Evolutionary conservation across 2,329 filamentous ascomycete species (phyloP), one percentile per base, ranked within the genome.

Genomic region (Rhexocercosporidium sp.): DNA sequence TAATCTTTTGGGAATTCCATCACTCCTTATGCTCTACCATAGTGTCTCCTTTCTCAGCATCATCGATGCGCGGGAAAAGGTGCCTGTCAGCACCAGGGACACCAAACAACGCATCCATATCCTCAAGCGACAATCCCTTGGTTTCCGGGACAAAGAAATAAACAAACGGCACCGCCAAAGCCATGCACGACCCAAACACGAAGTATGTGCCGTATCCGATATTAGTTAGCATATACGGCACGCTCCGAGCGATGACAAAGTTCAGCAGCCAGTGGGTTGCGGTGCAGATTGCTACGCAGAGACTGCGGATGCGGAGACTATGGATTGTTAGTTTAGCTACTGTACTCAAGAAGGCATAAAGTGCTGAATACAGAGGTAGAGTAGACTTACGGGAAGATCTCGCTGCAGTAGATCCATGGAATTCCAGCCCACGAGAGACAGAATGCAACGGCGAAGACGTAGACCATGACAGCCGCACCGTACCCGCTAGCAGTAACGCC

Each of bases 321-420:
- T 4, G 29, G 29, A 9, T 9, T 31, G 29, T 4, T 4, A 31
- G 9, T 31, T 31, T 4, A 31, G 29, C n/a, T n/a, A n/a, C n/a
- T n/a, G n/a, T n/a, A n/a, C n/a, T n/a, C n/a, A n/a, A n/a, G n/a
- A n/a, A n/a, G n/a, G n/a, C n/a, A n/a, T n/a, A n/a, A n/a, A n/a
- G n/a, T n/a, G n/a, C n/a, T n/a, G n/a, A n/a, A 31, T 4, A 31
- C 9, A 31, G 29, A 31, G 29, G 29, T 4, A 31, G 29, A 31
- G 29, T 4, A 9, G 29, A 31, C 29, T 31, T 31, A 31, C 29
- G 88, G 0, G 70, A 86, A 86, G 82, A 92, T 92, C 78, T 92
- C 90, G 16, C 84, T 85, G 14, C 90, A 84, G 74, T 91, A 88
- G 74, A 92, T 88, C 88, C 90, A 92, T 78, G 88, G 90, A 14